A percentile compares a stretch with the other conserved stretches of the same genome.
These are phyloP conservation scores for Aspergillus conjunctus DNA, from an alignment of 495 filamentous ascomycete genomes.

Conservation along the genomic window DNA sequence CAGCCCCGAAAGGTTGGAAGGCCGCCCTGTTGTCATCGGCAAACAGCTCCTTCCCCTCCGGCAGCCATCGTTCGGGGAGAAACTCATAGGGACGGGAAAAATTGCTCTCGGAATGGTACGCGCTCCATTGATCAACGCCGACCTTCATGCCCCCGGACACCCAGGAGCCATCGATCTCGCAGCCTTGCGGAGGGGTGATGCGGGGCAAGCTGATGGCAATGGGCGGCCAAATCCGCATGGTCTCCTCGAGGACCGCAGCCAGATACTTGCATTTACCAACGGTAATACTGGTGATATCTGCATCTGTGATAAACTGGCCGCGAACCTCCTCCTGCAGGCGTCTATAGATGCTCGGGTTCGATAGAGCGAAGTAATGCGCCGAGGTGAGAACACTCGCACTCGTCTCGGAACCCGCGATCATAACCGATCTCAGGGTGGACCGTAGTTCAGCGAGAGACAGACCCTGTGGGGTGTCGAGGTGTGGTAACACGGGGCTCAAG, in stretches of 20 bases:
- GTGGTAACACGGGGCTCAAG: neutral
- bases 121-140: slow-evolving; percentile 20
- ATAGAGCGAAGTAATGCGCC: neutral
- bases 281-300: neutral
- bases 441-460: neutral
- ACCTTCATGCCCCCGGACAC: slow-evolving; percentile 7
- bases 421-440: neutral
- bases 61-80: slow-evolving; percentile 37
- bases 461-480: neutral
- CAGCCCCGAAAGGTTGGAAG: slow-evolving; percentile 34
- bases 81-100: slow-evolving; percentile 32
- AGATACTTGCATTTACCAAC: neutral
- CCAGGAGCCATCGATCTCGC: neutral
- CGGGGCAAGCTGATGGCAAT: neutral
- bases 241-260: neutral
- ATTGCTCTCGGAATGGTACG: slow-evolving; percentile 23
- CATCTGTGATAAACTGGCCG: neutral
- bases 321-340: neutral
- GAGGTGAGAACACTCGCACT: neutral
- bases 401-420: slow-evolving; percentile 10
- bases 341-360: neutral
- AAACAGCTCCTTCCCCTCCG: slow-evolving; percentile 16
- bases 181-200: neutral
- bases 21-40: slow-evolving; percentile 26
- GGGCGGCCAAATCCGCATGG: slow-evolving; percentile 1